These are phyloP conservation scores for Neotropicomus parvogracilis DNA, from an alignment of 1,284 basidiomycete species.

Conservation along the genomic window DNA sequence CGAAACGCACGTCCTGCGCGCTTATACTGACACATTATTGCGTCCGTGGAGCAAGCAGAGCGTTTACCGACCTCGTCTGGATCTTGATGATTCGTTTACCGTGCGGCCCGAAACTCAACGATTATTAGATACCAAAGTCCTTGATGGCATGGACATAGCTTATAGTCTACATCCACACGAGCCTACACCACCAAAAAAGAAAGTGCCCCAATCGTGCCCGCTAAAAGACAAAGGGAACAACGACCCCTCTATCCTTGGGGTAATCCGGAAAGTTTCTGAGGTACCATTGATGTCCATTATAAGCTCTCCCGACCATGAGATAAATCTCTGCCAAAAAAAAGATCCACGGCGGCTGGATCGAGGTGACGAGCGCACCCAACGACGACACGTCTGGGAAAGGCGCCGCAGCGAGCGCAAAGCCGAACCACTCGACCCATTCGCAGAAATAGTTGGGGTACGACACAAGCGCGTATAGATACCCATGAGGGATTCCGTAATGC, in stretches of 20 bases:
- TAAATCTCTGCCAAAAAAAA: slow-evolving; percentile 72
- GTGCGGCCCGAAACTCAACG: no score
- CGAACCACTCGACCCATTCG: slow-evolving; percentile 88
- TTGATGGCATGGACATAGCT: no score
- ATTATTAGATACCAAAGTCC: no score
- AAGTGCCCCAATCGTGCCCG: background rate
- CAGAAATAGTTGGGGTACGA: slow-evolving; percentile 94
- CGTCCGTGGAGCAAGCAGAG: no score
- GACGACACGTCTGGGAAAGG: slow-evolving; percentile 36
- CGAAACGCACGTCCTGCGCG: no score
- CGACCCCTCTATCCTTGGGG: slow-evolving; percentile 59
- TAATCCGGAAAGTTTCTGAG: slow-evolving; percentile 66
- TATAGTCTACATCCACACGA: no score
- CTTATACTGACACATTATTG: no score
- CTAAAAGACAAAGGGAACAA: slow-evolving; percentile 65
- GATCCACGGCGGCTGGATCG: slow-evolving; percentile 65
- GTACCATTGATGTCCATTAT: slow-evolving; percentile 82
- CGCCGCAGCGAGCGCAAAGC: slow-evolving; percentile 68
- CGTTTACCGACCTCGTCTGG: no score
- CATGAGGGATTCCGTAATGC: slow-evolving; percentile 81
- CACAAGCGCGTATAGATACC: slow-evolving; percentile 73
- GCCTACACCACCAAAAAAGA: background rate
- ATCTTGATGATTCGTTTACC: no score
- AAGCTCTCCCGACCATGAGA: slow-evolving; percentile 76
- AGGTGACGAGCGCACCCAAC: slow-evolving; percentile 35